Percentiles rank a stretch among this genome's conserved stretches.
Evolutionary conservation across 441 rosid species (phyloP).

Genomic region (Populus hybrid): DNA sequence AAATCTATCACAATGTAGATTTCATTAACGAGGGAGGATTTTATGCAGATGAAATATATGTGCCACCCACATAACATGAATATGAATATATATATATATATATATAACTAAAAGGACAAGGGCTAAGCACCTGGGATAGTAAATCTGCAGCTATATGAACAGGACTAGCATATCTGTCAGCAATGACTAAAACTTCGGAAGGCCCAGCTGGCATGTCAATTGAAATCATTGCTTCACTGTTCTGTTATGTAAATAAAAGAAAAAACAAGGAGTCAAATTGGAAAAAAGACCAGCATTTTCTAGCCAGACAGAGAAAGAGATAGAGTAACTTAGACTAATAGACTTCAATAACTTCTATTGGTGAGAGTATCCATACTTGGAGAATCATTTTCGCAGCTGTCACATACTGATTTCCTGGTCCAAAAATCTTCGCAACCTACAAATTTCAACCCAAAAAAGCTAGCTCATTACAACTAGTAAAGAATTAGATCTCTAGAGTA

Average conservation of each 20-base stretch:
- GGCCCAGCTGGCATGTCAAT: conserved; percentile 99
- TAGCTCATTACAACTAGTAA: background rate
- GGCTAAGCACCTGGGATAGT: conserved; percentile 68
- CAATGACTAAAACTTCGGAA: conserved; percentile 90
- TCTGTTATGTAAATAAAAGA: conserved; percentile 40
- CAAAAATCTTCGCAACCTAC: conserved; percentile 90
- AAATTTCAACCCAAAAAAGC: background rate
- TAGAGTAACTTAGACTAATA: background rate
- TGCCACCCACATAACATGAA: background rate
- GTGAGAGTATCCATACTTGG: conserved; percentile 44
- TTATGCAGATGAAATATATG: background rate
- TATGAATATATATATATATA: background rate
- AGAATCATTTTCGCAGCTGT: conserved; percentile 97
- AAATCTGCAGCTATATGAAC: conserved; percentile 89
- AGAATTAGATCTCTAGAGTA: background rate
- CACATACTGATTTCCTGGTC: conserved; percentile 94
- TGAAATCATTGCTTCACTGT: conserved; percentile 95
- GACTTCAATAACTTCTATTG: background rate
- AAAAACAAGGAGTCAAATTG: conserved; percentile 6
- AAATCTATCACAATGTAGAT: background rate
- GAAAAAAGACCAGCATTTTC: background rate
- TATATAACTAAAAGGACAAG: background rate
- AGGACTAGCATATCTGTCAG: conserved; percentile 73
- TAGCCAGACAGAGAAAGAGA: background rate
- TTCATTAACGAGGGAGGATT: background rate